These are phyloP conservation scores for Dendrobium huoshanense DNA, from an alignment of 106 monocot species.

Conservation along the genomic window DNA sequence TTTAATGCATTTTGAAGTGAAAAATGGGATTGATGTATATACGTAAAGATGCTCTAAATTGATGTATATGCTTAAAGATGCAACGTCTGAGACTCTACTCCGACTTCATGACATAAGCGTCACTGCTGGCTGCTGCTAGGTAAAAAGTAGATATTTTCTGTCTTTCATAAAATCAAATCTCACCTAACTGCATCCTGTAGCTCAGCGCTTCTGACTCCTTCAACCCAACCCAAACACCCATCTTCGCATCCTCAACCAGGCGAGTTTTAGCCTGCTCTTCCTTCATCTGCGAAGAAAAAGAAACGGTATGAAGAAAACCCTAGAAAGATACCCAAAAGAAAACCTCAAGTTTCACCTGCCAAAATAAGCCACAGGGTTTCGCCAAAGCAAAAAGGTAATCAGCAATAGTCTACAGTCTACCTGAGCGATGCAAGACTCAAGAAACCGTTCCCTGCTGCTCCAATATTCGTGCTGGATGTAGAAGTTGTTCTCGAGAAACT, in stretches of 20 bases:
- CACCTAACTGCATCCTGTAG: constrained; percentile 54
- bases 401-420: constrained; percentile 15
- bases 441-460: constrained; percentile 13
- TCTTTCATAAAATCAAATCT: background rate
- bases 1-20: too few species aligned
- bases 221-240: constrained; percentile 28
- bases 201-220: constrained; percentile 32
- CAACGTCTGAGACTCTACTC: too few species aligned
- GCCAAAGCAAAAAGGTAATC: constrained; percentile 3
- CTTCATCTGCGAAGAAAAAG: constrained; percentile 24
- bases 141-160: too few species aligned
- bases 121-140: too few species aligned
- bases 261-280: constrained; percentile 21
- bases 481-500: constrained; percentile 31
- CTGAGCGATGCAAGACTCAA: constrained; percentile 42
- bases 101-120: too few species aligned
- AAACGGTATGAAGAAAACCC: background rate
- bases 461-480: constrained; percentile 28
- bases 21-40: too few species aligned
- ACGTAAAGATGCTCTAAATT: too few species aligned
- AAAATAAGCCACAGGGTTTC: background rate
- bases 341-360: background rate
- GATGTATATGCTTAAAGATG: too few species aligned
- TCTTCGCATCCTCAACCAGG: constrained; percentile 20
- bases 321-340: background rate